Base-by-base conservation (phyloP, 768 basidiomycete species). In the Lactifluus volemus region DNA sequence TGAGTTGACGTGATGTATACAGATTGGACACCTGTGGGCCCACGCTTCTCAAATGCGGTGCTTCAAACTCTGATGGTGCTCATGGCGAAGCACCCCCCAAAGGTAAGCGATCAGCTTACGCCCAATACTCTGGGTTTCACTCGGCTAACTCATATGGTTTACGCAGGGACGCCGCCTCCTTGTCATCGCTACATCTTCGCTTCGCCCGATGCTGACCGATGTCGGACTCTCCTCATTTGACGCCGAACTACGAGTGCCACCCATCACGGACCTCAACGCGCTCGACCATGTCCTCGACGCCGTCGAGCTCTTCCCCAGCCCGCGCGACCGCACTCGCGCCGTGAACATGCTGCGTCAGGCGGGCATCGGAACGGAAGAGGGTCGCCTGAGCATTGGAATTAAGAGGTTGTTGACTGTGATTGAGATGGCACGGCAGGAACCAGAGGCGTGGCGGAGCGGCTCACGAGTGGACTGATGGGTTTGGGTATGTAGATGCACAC, bases 21-120 rank as follows among this genome's bases (percentile, higher is more conserved):
- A 94, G 96, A 98, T 65, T 99, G 93, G 89, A 94, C 92, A 6
- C 92, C 95, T 4, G 87, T 99, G 74, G 96, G 96, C 2, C 91
- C 88, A n/a, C 80, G 94, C 51, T 99, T 98, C 75, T 98, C 96
- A 1, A 98, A 98, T 71, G 78, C 86, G 8, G 92, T 98, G 5
- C 77, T 99, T 25, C 97, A 98, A 72, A 80, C 95, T 0, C 74
- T 99, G 17, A 76, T 97, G 53, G 95, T 98, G 0, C 77, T 99
- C 29, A 84, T 98, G 63, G 84, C 83, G 49, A 86, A 91, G 63
- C 81, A 89, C 61, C 97, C 97, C 47, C 97, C 97, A 0, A 97
- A 97, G 81, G 93, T 92, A 65, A 45, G 75, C 39, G 11, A 45
- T 39, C 21, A 8, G 25, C 32, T 14, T n/a, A 4, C 32, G 17